phyloP scores from a whole-genome alignment of 441 rosid species.

The Gossypium gossypioides region DNA sequence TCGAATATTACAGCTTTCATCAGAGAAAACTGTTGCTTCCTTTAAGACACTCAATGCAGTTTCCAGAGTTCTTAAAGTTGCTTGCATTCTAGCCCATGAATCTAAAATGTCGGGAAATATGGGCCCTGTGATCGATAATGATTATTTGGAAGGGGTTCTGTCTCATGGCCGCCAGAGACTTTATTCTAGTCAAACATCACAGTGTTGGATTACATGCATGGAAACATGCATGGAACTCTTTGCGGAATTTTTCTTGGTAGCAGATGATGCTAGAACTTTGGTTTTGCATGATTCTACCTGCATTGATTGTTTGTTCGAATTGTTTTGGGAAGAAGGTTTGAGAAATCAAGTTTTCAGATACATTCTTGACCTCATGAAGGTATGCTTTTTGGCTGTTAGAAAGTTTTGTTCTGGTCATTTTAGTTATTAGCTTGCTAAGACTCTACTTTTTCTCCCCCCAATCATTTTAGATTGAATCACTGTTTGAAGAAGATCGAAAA shows the following conservation, averaged over 20 bases:
- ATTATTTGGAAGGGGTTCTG: slow-evolving; percentile 20
- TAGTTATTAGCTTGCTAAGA: slow-evolving; percentile 12
- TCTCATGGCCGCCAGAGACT: slow-evolving; percentile 24
- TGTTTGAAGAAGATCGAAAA: slow-evolving; percentile 55
- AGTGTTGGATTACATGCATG: slow-evolving; percentile 55
- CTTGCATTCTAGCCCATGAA: slow-evolving; percentile 67
- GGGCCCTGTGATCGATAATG: slow-evolving; percentile 23
- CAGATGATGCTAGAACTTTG: slow-evolving; percentile 54
- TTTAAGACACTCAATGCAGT: slow-evolving; percentile 64
- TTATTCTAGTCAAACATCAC: slow-evolving; percentile 28
- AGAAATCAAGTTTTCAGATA: slow-evolving; percentile 54
- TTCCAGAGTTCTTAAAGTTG: slow-evolving; percentile 73
- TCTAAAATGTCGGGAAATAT: slow-evolving; percentile 31
- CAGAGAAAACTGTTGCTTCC: slow-evolving; percentile 63
- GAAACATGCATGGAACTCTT: slow-evolving; percentile 58
- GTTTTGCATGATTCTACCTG: slow-evolving; percentile 55
- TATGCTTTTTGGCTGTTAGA: slow-evolving; percentile 22
- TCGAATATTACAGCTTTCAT: slow-evolving; percentile 57
- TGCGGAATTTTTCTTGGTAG: slow-evolving; percentile 44
- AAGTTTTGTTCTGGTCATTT: slow-evolving; percentile 11
- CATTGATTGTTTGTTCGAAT: slow-evolving; percentile 77
- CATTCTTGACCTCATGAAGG: slow-evolving; percentile 89
- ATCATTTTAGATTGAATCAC: slow-evolving; percentile 44
- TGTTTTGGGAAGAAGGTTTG: slow-evolving; percentile 84
- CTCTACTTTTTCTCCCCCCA: neutral